Evolutionary conservation across 495 filamentous ascomycete species (phyloP).

Genomic region (Trichocladium antarcticum): DNA sequence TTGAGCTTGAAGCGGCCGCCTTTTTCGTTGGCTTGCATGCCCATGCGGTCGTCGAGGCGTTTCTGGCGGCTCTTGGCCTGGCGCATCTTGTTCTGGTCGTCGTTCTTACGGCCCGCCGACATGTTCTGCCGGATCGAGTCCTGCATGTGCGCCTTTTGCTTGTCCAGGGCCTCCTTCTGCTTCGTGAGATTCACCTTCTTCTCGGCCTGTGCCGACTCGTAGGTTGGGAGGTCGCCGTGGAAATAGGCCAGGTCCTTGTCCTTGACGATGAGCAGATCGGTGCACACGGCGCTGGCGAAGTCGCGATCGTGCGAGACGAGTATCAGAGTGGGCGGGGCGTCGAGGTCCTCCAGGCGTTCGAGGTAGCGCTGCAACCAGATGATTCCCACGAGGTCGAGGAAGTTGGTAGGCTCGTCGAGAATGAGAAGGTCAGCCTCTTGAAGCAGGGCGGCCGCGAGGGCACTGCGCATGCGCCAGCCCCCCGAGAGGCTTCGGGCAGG

Average conservation of each 20-base stretch:
- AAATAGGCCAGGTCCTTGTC: constrained; percentile 58
- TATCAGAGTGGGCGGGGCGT: constrained; percentile 44
- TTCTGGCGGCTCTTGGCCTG: constrained; percentile 71
- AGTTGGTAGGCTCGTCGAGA: constrained; percentile 82
- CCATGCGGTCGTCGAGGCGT: constrained; percentile 69
- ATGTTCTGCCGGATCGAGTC: constrained; percentile 59
- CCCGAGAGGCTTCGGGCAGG: constrained; percentile 58
- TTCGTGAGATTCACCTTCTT: constrained; percentile 52
- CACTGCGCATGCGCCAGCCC: constrained; percentile 67
- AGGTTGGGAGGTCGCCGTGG: constrained; percentile 56
- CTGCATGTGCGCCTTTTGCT: constrained; percentile 65
- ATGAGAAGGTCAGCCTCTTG: constrained; percentile 68
- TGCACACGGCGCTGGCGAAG: constrained; percentile 59
- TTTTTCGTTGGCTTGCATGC: constrained; percentile 56
- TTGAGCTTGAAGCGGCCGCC: constrained; percentile 71
- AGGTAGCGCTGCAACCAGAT: constrained; percentile 72
- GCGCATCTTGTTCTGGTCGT: constrained; percentile 68
- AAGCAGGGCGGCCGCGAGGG: constrained; percentile 54
- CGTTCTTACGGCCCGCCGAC: constrained; percentile 55
- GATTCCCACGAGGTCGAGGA: constrained; percentile 68
- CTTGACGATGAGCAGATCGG: constrained; percentile 63
- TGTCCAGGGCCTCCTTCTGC: constrained; percentile 70
- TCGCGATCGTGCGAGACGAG: constrained; percentile 72
- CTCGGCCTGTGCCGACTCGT: constrained; percentile 54
- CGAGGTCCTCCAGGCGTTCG: constrained; percentile 33